Evolutionary conservation across 2,329 filamentous ascomycete species (phyloP), one percentile per base, ranked within the genome.

Genomic region (Epicoccum sorghinum): DNA sequence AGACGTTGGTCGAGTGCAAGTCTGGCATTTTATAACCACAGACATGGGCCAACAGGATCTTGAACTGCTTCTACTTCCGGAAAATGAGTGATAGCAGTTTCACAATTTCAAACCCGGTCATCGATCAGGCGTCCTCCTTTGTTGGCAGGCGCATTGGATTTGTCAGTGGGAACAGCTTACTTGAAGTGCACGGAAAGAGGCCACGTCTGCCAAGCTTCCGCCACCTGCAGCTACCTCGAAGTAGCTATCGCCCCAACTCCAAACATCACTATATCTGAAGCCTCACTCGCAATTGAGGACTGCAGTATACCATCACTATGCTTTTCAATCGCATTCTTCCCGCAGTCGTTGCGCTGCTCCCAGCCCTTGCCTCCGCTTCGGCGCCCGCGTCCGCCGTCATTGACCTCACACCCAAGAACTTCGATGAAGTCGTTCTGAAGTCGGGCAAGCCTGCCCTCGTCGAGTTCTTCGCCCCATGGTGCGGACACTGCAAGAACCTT

Each of bases 401-500:
- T 67, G 93, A 98, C 76, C 88, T 99, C 58, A 87, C 89, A 56
- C 92, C 93, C 51, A 81, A 82, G 68, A 99, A 97, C 82, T 99
- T 99, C 76, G 93, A 98, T 81, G 80, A 88, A 42, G 83, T 96
- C 50, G 91, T 96, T 61, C 83, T 96, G 57, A 86, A 96, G 75
- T 93, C 90, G 40, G 92, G 92, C 77, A 98, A 96, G 82, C 93
- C 95, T 38, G 93, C 95, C 0, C 87, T 99, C 24, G 92, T 98
- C 67, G 93, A 98, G 77, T 99, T 99, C 85, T 98, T 96, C 73
- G 95, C 95, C 30, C 93, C 93, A 23, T 99, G 95, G 95, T 99
- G 95, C 73, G 96, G 95, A 29, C 95, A 99, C 83, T 99, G 95
- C 91, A 98, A 98, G 85, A 96, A 81, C 71, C 89, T 99, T 30